These are phyloP conservation scores for Carpinus fangiana DNA, from an alignment of 306 rosid genomes.

Conservation along the genomic window DNA sequence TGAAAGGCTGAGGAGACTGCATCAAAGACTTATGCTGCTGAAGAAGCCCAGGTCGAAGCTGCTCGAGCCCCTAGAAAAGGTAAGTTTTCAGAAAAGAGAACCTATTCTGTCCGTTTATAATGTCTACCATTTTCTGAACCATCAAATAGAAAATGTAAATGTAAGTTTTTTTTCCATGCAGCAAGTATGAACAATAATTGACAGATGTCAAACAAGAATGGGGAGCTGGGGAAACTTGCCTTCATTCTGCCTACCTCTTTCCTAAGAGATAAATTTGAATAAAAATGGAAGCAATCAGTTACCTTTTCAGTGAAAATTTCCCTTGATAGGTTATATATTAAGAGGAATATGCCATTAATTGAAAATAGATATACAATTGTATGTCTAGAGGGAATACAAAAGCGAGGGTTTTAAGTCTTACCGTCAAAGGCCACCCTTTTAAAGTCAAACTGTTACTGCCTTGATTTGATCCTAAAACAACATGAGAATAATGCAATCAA, in stretches of 20 bases:
- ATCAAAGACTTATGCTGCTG: conserved; percentile 48
- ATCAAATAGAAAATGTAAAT: background rate
- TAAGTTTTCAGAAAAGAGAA: conserved; percentile 15
- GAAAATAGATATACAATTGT: background rate
- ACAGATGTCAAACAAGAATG: background rate
- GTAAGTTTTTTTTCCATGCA: conserved; percentile 3
- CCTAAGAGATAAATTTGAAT: background rate
- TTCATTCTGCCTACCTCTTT: conserved; percentile 15
- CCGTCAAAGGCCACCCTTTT: conserved; percentile 75
- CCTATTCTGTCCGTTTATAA: background rate
- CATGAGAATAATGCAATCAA: conserved; percentile 22
- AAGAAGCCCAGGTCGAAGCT: conserved; percentile 47
- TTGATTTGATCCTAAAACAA: conserved; percentile 57
- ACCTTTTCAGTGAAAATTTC: background rate
- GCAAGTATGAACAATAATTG: background rate
- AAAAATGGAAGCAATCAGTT: conserved; percentile 9
- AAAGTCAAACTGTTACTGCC: conserved; percentile 57
- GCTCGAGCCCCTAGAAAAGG: conserved; percentile 58
- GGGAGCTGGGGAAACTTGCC: background rate
- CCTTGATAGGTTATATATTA: background rate
- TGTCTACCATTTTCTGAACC: background rate
- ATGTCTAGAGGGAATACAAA: background rate
- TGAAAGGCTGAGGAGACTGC: conserved; percentile 52
- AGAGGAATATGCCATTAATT: background rate
- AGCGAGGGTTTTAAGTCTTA: conserved; percentile 35